Evolutionary conservation across 2,329 filamentous ascomycete species (phyloP).

Genomic region (Aspergillus sp.): DNA sequence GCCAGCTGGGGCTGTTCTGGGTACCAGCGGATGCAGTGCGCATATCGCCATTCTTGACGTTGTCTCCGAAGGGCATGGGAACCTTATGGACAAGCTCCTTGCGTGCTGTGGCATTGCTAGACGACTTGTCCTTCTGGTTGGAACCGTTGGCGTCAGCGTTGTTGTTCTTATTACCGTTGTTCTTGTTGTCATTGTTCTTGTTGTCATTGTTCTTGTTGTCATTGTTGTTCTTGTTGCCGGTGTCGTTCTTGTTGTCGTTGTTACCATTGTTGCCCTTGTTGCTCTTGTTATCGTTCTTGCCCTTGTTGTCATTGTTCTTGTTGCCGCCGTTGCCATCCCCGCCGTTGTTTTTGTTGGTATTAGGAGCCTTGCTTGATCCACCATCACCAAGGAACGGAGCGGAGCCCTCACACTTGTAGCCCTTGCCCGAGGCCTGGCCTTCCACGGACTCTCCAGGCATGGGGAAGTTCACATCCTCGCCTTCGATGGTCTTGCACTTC

Average conservation of each 20-base stretch:
- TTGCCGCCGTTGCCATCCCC: background rate
- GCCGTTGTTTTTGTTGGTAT: background rate
- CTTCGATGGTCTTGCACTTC: conserved; percentile 57
- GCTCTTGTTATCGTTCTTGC: conserved; percentile 2
- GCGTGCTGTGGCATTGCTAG: too few relatives aligned
- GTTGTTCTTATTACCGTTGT: too few relatives aligned
- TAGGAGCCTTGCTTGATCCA: background rate
- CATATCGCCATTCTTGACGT: background rate
- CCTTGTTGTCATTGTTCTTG: background rate
- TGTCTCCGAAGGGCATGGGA: background rate
- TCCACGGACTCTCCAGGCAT: conserved; percentile 58
- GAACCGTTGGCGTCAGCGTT: too few relatives aligned
- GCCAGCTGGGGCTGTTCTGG: conserved; percentile 7
- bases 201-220: too few relatives aligned
- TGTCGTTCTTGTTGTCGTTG: background rate
- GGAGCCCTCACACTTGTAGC: conserved; percentile 31
- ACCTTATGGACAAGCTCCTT: background rate
- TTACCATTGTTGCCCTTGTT: conserved; percentile 1
- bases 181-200: too few relatives aligned
- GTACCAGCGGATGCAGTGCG: background rate
- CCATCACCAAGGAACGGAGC: conserved; percentile 28
- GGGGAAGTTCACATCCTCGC: conserved; percentile 62
- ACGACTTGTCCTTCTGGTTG: too few relatives aligned
- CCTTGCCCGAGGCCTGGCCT: conserved; percentile 31
- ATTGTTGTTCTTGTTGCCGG: background rate